phyloP scores from a whole-genome alignment of 2,329 filamentous ascomycete species.

The Monosporascus ibericus region DNA sequence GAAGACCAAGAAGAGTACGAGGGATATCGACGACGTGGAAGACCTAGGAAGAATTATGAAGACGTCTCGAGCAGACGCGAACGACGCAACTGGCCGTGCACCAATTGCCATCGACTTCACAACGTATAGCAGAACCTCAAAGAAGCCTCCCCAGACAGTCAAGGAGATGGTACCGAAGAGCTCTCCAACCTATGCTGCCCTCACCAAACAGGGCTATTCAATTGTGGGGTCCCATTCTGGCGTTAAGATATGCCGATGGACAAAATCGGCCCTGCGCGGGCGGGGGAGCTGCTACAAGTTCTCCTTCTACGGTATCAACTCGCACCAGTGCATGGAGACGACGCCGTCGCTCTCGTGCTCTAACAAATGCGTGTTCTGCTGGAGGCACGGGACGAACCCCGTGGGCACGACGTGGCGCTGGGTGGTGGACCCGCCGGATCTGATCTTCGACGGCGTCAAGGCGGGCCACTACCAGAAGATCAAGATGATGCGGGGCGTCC shows the following conservation, averaged over 20 bases:
- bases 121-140: constrained; percentile 54
- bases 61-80: constrained; percentile 33
- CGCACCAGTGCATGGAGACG: constrained; percentile 97
- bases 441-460: constrained; percentile 88
- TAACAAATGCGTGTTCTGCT: constrained; percentile 99
- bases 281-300: constrained; percentile 97
- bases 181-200: constrained; percentile 79
- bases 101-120: constrained; percentile 83
- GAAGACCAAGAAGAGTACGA: constrained; percentile 34
- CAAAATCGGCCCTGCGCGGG: constrained; percentile 89
- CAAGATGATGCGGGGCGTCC: constrained; percentile 91
- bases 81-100: constrained; percentile 25
- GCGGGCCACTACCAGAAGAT: constrained; percentile 94
- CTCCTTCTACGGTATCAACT: constrained; percentile 94
- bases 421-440: constrained; percentile 83
- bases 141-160: constrained; percentile 38
- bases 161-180: constrained; percentile 95
- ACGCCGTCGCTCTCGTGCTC: constrained; percentile 92
- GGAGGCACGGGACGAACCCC: constrained; percentile 95
- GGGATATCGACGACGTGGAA: constrained; percentile 70
- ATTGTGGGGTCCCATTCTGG: constrained; percentile 94
- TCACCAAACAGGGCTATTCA: constrained; percentile 94
- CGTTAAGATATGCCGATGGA: constrained; percentile 98
- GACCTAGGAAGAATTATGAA: constrained; percentile 67
- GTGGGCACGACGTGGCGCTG: constrained; percentile 96